Base-by-base conservation (phyloP, 2,329 filamentous ascomycete species). In the Curvularia eragrostidis region DNA sequence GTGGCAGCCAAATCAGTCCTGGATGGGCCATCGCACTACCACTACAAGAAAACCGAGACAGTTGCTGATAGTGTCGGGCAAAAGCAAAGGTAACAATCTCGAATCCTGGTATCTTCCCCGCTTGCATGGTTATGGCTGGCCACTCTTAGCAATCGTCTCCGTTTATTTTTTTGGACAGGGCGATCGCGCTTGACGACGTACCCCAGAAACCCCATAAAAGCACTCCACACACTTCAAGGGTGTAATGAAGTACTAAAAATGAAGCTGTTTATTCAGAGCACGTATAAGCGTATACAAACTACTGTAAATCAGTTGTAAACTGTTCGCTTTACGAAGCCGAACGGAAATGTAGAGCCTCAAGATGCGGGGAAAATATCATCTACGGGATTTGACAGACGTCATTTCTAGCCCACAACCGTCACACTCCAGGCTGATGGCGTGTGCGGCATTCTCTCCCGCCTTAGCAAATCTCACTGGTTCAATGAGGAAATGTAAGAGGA, bases 131-230 rank as follows among this genome's bases (percentile, higher is more conserved):
- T 36, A n/a, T 36, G 34, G 34, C 15, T 36, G 15, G 7, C 6
- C 3, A 8, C 7, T 36, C 15, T 36, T 18, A 36, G 15, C 34
- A 18, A 7, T 5, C 18, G 15, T 18, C 12, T n/a, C 34, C 34
- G 34, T n/a, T 36, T 13, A 36, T 36, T 18, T 13, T 36, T 2
- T 36, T 5, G 34, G 15, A 1, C 15, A 5, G 15, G 24, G 7
- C 3, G 18, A 56, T 41, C 48, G 41, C 32, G 49, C 55, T 58
- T 43, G 21, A 15, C 49, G 12, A 58, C 51, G 63, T 50, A 62
- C 63, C 61, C 63, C 56, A 60, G 56, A 58, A 28, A 58, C 21
- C 36, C 54, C 57, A 60, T 36, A 47, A 55, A 44, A 9, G n/a
- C 28, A 41, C 54, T 55, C 54, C 58, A 59, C 58, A 58, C 54